A percentile compares a stretch with the other conserved stretches of the same genome.
Conservation (phyloP, 2,329 filamentous ascomycete genomes). For the Fonsecaea multimorphosa region DNA sequence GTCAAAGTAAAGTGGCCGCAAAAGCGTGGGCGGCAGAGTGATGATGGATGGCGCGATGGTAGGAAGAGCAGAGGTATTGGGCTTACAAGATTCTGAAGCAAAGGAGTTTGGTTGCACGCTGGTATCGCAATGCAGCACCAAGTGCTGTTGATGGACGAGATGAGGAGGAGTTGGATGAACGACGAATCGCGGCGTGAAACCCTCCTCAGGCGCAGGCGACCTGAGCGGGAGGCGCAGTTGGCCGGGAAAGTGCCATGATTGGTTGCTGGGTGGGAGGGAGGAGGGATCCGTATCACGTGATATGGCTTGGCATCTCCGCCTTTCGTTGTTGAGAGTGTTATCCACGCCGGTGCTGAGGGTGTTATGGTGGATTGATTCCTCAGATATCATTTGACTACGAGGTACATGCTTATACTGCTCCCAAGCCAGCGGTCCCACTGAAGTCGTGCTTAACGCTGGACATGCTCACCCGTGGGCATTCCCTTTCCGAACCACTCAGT, state of each 20-base stretch:
- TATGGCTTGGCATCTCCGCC: conserved; percentile 6
- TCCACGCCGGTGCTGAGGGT: background rate
- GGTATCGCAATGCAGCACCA: conserved; percentile 27
- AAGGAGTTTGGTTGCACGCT: conserved; percentile 23
- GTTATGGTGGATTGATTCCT: background rate
- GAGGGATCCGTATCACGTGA: background rate
- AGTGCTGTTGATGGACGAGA: conserved; percentile 29
- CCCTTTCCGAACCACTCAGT: conserved; percentile 30
- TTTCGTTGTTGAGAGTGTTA: background rate
- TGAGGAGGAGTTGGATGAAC: conserved; percentile 15
- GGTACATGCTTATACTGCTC: background rate
- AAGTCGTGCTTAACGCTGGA: conserved; percentile 20
- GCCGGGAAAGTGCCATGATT: conserved; percentile 6
- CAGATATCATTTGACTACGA: background rate
- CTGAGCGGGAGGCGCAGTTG: conserved; percentile 10
- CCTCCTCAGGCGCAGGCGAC: conserved; percentile 1
- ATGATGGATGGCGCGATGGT: conserved; percentile 14
- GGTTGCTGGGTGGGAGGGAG: conserved; percentile 1
- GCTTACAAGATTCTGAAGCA: conserved; percentile 35
- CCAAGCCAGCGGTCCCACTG: background rate
- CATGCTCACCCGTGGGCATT: conserved; percentile 29
- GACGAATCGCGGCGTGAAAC: conserved; percentile 25
- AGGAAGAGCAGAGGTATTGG: conserved; percentile 28
- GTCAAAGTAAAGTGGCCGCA: conserved; percentile 26
- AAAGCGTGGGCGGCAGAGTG: conserved; percentile 9